phyloP scores from a whole-genome alignment of 2,329 filamentous ascomycete genomes.

The Beauveria caledonica region DNA sequence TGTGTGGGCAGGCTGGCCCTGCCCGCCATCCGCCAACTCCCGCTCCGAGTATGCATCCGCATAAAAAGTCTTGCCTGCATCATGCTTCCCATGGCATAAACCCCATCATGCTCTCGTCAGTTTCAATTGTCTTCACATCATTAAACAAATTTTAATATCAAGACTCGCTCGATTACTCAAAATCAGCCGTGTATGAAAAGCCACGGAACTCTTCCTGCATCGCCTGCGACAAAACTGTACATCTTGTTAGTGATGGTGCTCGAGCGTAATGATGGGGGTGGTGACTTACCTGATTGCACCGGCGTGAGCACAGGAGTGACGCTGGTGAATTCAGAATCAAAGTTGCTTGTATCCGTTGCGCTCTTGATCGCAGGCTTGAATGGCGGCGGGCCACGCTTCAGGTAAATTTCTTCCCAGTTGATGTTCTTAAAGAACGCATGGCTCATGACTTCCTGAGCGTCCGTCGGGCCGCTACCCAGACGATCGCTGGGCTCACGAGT shows the following conservation, averaged over 20 bases:
- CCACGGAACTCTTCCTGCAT: conserved; percentile 99
- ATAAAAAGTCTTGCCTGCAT: neutral
- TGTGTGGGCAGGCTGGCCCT: neutral
- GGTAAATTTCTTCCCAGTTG: conserved; percentile 97
- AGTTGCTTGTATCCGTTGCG: conserved; percentile 98
- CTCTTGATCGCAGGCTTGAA: conserved; percentile 87
- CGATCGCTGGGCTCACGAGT: conserved; percentile 91
- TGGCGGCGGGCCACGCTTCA: conserved; percentile 84
- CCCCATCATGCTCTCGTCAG: neutral
- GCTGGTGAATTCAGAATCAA: conserved; percentile 96
- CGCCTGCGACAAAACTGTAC: conserved; percentile 80
- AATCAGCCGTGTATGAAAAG: conserved; percentile 94
- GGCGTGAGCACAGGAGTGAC: conserved; percentile 95
- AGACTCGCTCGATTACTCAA: conserved; percentile 46
- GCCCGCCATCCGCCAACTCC: neutral
- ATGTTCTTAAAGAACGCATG: conserved; percentile 97
- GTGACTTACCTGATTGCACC: conserved; percentile 81
- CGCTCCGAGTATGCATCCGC: neutral
- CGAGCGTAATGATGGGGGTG: neutral
- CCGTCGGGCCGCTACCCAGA: conserved; percentile 87
- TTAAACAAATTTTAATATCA: conserved; percentile 11
- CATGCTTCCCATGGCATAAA: neutral
- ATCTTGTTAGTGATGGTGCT: conserved; percentile 3
- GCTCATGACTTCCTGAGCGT: conserved; percentile 97
- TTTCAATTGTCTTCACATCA: neutral